Evolutionary conservation across 2,329 filamentous ascomycete species (phyloP).

Genomic region (Cytospora piceae): DNA sequence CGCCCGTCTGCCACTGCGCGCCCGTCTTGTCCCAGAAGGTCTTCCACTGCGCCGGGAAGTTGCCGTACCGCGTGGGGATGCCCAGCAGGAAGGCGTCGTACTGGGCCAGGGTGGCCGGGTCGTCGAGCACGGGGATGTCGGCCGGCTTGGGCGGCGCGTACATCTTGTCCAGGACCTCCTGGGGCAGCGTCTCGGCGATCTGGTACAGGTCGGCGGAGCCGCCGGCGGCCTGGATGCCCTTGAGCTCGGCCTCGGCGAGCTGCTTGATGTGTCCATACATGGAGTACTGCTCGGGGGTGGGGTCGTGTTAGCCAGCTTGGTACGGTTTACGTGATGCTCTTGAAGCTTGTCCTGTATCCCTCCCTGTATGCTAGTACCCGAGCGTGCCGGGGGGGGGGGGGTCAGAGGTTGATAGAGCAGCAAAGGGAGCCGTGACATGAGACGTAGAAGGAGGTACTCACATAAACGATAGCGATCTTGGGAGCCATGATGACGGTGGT

Average conservation of each 20-base stretch:
- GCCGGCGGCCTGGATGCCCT: constrained; percentile 85
- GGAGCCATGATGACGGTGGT: constrained; percentile 70
- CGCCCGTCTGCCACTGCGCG: constrained; percentile 77
- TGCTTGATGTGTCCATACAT: constrained; percentile 89
- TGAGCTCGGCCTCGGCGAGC: constrained; percentile 87
- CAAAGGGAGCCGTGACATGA: not conserved
- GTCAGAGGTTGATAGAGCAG: no score
- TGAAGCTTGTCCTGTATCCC: no score
- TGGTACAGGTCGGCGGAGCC: constrained; percentile 83
- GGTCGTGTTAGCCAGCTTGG: not conserved
- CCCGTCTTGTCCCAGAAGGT: constrained; percentile 90
- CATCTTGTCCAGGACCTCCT: constrained; percentile 89
- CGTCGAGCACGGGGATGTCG: constrained; percentile 65
- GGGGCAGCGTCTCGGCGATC: constrained; percentile 82
- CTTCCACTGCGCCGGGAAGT: constrained; percentile 97
- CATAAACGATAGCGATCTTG: constrained; percentile 89
- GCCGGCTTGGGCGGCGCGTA: constrained; percentile 77
- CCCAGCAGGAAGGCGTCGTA: constrained; percentile 94
- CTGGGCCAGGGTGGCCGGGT: constrained; percentile 62
- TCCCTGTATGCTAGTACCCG: no score
- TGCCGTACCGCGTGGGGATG: constrained; percentile 94
- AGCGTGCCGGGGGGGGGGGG: not conserved
- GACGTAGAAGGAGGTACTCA: constrained; percentile 50
- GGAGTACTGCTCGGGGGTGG: constrained; percentile 67
- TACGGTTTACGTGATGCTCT: no score